These are phyloP conservation scores for Fusarium pseudoanthophilum DNA, from an alignment of 2,329 filamentous ascomycete species.

Conservation along the genomic window DNA sequence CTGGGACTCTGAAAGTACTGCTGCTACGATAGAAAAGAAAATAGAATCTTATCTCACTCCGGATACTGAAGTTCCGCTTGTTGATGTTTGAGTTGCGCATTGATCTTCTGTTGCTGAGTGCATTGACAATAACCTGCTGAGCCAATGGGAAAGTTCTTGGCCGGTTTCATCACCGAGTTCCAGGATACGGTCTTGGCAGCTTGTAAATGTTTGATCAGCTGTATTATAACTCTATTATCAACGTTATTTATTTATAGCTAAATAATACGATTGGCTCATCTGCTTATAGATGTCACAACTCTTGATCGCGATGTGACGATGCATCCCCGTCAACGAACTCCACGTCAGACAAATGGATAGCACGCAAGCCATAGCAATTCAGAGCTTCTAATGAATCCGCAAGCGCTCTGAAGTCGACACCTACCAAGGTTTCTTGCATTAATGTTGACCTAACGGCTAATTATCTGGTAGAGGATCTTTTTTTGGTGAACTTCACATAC, in stretches of 20 bases:
- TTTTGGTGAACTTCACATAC: fast-evolving
- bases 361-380: fast-evolving
- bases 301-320: fast-evolving
- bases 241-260: background rate
- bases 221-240: background rate
- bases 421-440: background rate
- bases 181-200: background rate
- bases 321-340: fast-evolving
- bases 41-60: background rate
- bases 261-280: background rate
- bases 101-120: background rate
- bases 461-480: background rate
- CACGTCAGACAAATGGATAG: background rate
- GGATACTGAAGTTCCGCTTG: background rate
- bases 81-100: background rate
- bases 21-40: background rate
- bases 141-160: background rate
- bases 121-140: background rate
- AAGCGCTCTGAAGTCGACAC: background rate
- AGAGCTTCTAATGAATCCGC: background rate
- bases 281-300: background rate
- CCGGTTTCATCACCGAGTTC: background rate
- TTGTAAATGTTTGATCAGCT: background rate
- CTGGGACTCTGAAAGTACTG: background rate
- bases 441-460: fast-evolving